Percentiles rank a stretch among this genome's conserved stretches.
Evolutionary conservation across 495 filamentous ascomycete genomes (phyloP).

Genomic region (Trichoderma erinaceum): DNA sequence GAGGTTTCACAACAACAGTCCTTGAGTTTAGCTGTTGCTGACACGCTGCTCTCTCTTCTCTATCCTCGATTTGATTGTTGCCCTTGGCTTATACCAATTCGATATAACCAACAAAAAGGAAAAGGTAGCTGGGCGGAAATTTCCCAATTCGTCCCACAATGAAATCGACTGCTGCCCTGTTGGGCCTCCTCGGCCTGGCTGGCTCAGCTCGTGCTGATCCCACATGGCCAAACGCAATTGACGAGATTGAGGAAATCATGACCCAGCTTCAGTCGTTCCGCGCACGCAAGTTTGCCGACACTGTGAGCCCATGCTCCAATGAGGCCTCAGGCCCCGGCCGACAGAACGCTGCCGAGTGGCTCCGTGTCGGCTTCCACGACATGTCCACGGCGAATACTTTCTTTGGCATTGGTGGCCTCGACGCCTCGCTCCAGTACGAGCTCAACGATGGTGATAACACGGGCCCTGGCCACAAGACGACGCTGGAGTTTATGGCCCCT

Average conservation of each 20-base stretch:
- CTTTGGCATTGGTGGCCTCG: constrained; percentile 48
- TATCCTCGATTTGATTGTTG: not conserved
- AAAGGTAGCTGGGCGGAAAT: not conserved
- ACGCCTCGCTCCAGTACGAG: constrained; percentile 57
- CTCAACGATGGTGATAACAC: constrained; percentile 50
- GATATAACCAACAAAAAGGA: not conserved
- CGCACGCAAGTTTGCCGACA: constrained; percentile 46
- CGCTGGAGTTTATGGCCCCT: constrained; percentile 48
- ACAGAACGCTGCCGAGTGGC: constrained; percentile 54
- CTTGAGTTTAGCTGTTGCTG: not conserved
- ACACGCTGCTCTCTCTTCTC: not conserved
- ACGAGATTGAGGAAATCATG: constrained; percentile 60
- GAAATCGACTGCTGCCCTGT: constrained; percentile 22
- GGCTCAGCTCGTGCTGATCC: constrained; percentile 36
- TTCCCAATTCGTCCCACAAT: constrained; percentile 17
- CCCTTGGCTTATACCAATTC: not conserved
- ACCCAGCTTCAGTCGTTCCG: constrained; percentile 50
- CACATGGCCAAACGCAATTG: constrained; percentile 54
- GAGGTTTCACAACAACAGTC: not conserved
- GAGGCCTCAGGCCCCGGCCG: constrained; percentile 50
- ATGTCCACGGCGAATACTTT: constrained; percentile 51
- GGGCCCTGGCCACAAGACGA: constrained; percentile 51
- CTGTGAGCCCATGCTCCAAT: constrained; percentile 52
- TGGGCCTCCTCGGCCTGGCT: constrained; percentile 31
- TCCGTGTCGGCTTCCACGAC: constrained; percentile 58